Percentiles rank a stretch among this genome's conserved stretches.
Evolutionary conservation across 1,284 basidiomycete genomes (phyloP).

Genomic region (Trichosporon coremiiforme): DNA sequence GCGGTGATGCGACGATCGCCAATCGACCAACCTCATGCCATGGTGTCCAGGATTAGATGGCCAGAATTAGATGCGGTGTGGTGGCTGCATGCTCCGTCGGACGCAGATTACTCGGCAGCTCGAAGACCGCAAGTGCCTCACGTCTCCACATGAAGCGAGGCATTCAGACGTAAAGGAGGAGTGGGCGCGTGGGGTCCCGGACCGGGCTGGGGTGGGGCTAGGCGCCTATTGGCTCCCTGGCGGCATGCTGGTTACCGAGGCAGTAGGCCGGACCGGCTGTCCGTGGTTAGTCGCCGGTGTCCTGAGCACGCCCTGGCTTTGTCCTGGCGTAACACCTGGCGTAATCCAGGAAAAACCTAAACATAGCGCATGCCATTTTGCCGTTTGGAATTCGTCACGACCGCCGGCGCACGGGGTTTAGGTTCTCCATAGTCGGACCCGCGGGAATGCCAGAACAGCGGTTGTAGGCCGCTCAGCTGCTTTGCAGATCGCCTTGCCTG

Average conservation of each 20-base stretch:
- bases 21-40: not conserved
- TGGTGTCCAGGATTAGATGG: not conserved
- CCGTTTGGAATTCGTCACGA: not conserved
- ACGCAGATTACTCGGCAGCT: too few relatives aligned
- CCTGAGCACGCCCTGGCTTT: not conserved
- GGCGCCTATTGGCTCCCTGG: not conserved
- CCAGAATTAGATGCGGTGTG: not conserved
- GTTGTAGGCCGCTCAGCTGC: too few relatives aligned
- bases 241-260: not conserved
- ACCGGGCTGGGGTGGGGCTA: not conserved
- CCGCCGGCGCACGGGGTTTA: not conserved
- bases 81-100: not conserved
- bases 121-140: too few relatives aligned
- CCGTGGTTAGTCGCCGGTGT: slow-evolving; percentile 1
- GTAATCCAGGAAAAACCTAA: not conserved
- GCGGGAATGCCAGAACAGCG: not conserved
- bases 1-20: not conserved
- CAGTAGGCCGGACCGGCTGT: not conserved
- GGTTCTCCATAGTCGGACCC: not conserved
- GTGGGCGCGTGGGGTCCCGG: slow-evolving; percentile 5
- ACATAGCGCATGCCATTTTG: not conserved
- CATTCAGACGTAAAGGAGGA: not conserved
- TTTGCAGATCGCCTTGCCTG: too few relatives aligned
- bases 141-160: too few relatives aligned
- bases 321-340: not conserved